These are phyloP conservation scores for Pulveroboletus frians DNA, from an alignment of 768 basidiomycete genomes.

Conservation along the genomic window DNA sequence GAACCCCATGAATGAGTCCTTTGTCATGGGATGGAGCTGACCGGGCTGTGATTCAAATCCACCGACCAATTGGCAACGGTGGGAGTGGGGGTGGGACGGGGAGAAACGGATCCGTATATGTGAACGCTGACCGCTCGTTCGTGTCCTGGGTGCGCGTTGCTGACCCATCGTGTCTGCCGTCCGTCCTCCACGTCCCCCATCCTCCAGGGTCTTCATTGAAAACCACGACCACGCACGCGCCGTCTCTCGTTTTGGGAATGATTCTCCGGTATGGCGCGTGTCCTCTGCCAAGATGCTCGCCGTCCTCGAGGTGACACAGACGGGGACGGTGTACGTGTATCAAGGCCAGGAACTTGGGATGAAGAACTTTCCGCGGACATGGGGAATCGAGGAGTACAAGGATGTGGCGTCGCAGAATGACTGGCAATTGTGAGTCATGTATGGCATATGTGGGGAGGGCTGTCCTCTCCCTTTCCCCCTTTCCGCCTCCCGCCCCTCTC, in stretches of 20 bases:
- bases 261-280: conserved; percentile 49
- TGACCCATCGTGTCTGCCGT: conserved; percentile 16
- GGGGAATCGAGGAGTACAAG: conserved; percentile 71
- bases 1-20: conserved; percentile 8
- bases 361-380: conserved; percentile 55
- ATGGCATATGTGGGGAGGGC: not conserved
- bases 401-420: conserved; percentile 61
- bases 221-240: conserved; percentile 66
- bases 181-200: not conserved
- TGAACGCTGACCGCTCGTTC: conserved; percentile 6
- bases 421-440: conserved; percentile 49
- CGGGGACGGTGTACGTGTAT: conserved; percentile 67
- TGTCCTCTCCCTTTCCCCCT: too few relatives aligned
- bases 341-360: conserved; percentile 73
- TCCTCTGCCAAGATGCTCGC: conserved; percentile 62
- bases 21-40: not conserved
- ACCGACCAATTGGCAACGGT: not conserved
- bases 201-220: conserved; percentile 53
- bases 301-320: conserved; percentile 53
- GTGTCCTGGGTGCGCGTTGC: conserved; percentile 6
- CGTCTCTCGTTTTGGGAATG: conserved; percentile 64
- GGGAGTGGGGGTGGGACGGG: not conserved
- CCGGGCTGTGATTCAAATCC: conserved; percentile 5
- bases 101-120: not conserved
- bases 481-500: too few relatives aligned